A percentile compares a stretch with the other conserved stretches of the same genome.
phyloP scores from a whole-genome alignment of 78 protist species.

The Emiliania huxleyi region DNA sequence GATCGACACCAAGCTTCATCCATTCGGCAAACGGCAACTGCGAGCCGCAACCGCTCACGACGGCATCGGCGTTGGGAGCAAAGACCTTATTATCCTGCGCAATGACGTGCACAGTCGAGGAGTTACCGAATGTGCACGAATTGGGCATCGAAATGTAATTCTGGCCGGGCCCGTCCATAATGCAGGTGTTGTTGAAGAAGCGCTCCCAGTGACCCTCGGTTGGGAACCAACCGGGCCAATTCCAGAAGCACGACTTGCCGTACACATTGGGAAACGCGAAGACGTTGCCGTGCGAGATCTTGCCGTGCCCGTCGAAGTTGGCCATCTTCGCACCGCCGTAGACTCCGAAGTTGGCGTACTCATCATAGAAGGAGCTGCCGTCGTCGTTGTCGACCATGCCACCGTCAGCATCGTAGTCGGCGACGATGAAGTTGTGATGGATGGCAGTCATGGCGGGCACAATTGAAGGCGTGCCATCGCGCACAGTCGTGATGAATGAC shows the following conservation, averaged over 20 bases:
- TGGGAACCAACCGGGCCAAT: too few relatives aligned
- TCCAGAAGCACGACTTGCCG: background rate
- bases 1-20: too few relatives aligned
- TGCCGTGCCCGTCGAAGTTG: constrained; percentile 39
- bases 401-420: background rate
- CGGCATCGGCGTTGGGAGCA: too few relatives aligned
- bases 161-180: background rate
- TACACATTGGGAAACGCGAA: background rate
- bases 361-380: constrained; percentile 30
- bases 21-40: too few relatives aligned
- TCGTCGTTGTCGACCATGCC: constrained; percentile 53
- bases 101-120: too few relatives aligned
- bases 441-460: background rate
- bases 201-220: background rate
- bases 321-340: background rate
- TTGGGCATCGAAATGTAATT: background rate
- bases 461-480: constrained; percentile 16
- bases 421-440: constrained; percentile 42
- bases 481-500: constrained; percentile 28
- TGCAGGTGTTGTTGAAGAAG: background rate
- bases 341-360: constrained; percentile 27
- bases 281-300: background rate
- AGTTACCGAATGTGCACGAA: too few relatives aligned
- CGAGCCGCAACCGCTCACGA: too few relatives aligned
- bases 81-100: too few relatives aligned